Conservation (phyloP, 2,329 filamentous ascomycete species). For the Nothomitra cinnamomea region DNA sequence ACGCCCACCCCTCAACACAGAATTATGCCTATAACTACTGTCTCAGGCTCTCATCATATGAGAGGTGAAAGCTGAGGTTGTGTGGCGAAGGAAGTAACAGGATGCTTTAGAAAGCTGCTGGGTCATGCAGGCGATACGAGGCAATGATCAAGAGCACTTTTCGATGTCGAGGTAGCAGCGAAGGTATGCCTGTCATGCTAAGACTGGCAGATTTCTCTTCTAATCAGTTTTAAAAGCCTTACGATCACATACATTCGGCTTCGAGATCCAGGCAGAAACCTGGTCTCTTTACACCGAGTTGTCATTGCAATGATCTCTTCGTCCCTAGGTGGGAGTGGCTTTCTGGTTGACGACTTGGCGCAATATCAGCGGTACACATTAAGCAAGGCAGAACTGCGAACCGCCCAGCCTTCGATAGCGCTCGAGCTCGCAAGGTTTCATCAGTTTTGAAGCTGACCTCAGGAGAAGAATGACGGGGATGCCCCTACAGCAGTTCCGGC, state of each 20-base stretch:
- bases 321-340: too few relatives aligned
- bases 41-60: neutral
- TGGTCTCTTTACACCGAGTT: neutral
- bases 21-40: neutral
- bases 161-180: too few relatives aligned
- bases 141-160: neutral
- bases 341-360: too few relatives aligned
- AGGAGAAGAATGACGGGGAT: neutral
- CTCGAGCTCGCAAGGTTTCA: neutral
- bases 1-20: neutral
- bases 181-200: too few relatives aligned
- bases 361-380: too few relatives aligned
- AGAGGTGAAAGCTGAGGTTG: neutral
- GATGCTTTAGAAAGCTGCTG: neutral
- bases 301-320: too few relatives aligned
- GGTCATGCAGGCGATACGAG: neutral
- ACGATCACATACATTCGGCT: neutral
- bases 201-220: neutral
- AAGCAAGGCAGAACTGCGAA: too few relatives aligned
- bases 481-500: neutral
- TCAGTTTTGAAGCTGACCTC: neutral
- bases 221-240: neutral
- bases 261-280: neutral
- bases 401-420: neutral
- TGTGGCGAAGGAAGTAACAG: too few relatives aligned